These are phyloP conservation scores for Penicillium aurantiogriseum DNA, from an alignment of 2,329 filamentous ascomycete species.

Conservation along the genomic window DNA sequence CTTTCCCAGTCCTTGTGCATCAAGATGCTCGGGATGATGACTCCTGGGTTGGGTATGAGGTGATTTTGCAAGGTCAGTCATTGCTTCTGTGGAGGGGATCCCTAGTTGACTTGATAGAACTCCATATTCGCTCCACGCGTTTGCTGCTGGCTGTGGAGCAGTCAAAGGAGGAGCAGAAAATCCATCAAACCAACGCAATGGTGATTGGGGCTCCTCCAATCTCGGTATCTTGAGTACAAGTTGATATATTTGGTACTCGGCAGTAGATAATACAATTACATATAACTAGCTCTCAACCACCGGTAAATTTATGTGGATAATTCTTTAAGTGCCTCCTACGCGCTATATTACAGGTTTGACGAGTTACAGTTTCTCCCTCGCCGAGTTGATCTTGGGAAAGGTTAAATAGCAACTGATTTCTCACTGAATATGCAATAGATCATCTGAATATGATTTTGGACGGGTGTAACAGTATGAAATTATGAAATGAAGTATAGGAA, in stretches of 20 bases:
- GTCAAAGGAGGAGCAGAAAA: conserved; percentile 59
- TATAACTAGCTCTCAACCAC: too few species aligned
- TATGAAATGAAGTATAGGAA: too few species aligned
- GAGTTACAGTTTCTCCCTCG: too few species aligned
- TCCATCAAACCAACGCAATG: conserved; percentile 60
- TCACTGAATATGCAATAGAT: too few species aligned
- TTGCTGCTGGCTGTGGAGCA: conserved; percentile 66
- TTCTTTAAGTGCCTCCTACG: too few species aligned
- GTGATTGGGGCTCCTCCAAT: conserved; percentile 31
- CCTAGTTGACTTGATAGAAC: conserved; percentile 49
- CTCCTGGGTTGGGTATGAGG: conserved; percentile 64
- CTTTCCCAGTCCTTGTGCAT: conserved; percentile 52
- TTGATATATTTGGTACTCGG: background rate
- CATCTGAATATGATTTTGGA: too few species aligned
- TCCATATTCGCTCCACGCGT: conserved; percentile 63
- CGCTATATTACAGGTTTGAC: too few species aligned
- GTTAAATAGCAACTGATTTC: too few species aligned
- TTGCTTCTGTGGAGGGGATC: background rate
- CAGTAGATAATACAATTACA: background rate
- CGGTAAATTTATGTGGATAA: too few species aligned
- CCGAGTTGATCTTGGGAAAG: too few species aligned
- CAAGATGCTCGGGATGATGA: conserved; percentile 55
- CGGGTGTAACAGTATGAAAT: too few species aligned
- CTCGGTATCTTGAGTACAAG: background rate
- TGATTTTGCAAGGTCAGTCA: conserved; percentile 68